Base-by-base conservation (phyloP, 345 rosid species). In the Boechera retrofracta region DNA sequence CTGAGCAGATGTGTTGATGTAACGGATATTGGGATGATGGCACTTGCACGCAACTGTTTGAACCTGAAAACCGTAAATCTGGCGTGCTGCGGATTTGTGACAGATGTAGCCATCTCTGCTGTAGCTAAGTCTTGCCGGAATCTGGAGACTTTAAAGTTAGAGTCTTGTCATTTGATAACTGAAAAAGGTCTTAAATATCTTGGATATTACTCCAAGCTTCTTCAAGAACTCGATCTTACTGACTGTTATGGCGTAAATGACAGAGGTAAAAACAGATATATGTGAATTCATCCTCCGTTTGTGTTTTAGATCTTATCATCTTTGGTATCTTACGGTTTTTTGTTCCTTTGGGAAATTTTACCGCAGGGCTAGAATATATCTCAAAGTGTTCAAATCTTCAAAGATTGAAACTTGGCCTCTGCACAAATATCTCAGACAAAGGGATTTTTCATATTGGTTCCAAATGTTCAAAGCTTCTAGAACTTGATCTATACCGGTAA, bases 401-500 rank as follows among this genome's bases (percentile, higher is more conserved):
- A 56, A 80, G 84, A 74, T 76, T 94, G 80, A 94, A 92, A 81
- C 80, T 94, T 69, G 98, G 92, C 9, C 89, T 92, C 58, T 94
- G 97, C 83, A 39, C 82, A 33, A 81, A 83, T 68, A 67, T 92
- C 69, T 85, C 97, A 4, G 89, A 88, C 82, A 87, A 83, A 82
- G 98, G 98, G 73, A 69, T 90, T 48, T 83, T 54, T 55, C 81
- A 82, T 68, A 86, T 94, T 21, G 87, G 89, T 28, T 82, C 91
- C 24, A 87, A 81, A 75, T 92, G 93, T 85, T 47, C 78, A 13
- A 85, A 86, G 78, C 87, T 94, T 67, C 75, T 48, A 11, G 94
- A 90, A 64, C 88, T 94, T 57, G 97, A 94, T 84, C 86, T 94
- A 13, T 94, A 94, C 82, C 89, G 92, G 97, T 89, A 93, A 84